Evolutionary conservation across 805 yeast species (phyloP), one percentile per base, ranked within the genome.

Genomic region (Candida pseudoglaebosa): DNA sequence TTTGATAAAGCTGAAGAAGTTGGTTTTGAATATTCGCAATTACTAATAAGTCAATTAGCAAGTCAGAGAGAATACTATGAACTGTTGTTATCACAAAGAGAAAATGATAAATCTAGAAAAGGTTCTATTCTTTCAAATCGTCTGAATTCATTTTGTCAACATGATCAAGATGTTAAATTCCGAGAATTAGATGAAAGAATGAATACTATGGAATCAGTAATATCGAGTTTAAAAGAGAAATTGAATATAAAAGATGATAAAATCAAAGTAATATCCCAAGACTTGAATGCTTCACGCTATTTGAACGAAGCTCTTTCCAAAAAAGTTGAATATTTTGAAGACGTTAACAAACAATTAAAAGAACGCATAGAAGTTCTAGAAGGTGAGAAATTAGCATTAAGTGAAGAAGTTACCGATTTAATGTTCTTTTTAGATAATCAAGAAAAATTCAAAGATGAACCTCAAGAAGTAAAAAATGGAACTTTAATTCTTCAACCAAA

Each of bases 21-120:
- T 20, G 85, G 84, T 8, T 62, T 84, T 42, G 96, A 89, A 54
- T 89, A 89, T 52, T 82, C 95, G 0, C 84, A 84, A 52, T 67
- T 89, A 28, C 61, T 89, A 18, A 71, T 88, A 6, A 78, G 89
- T 2, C 96, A 89, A 53, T 63, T 89, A 38, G 95, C 88, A 40
- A 82, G 93, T 5, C 96, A 89, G 57, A 67, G 95, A 41, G 91
- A 84, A 44, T 84, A 81, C 57, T 89, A 83, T 55, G 95, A 88
- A 52, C 62, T 67, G 10, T 47, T 67, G 14, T 40, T 67, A 16
- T 43, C 47, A 10, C 61, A 59, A 28, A 48, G 45, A 21, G 53
- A 43, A 7, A 39, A 44, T 2, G 50, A 54, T 3, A 46, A 43
- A 34, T 42, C 54, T 8, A 32, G 60, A 18, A 36, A 59, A 12